Base-by-base conservation (phyloP, 225 moss, liverwort and hornwort species). In the Physcomitrellopsis africana region DNA sequence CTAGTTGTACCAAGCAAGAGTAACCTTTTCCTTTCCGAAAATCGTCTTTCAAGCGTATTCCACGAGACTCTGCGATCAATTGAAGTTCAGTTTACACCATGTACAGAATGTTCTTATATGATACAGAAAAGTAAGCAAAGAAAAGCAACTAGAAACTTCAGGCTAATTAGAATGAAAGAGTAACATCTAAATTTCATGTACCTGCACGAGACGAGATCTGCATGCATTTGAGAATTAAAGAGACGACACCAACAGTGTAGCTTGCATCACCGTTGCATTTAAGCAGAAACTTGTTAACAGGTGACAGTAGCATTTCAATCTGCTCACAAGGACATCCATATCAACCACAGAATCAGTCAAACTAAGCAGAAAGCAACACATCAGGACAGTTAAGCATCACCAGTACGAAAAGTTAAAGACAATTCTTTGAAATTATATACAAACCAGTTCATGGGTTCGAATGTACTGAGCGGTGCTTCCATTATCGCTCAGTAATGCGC, bases 401-500 rank as follows among this genome's bases (percentile, higher is more conserved):
- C 70, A 45, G 27, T 11, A 58, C 18, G 18, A 26, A 46, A 27
- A 46, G 48, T 43, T 24, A 51, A 75, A 54, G 3, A 0, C 13
- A 45, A 3, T 16, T 32, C 48, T 44, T 41, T 46, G 11, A 46
- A 41, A n/a, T 20, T 42, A 57, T 15, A 29, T 7, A 72, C 80
- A 43, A 45, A 94, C 94, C 92, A 94, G 78, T 70, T 89, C 86
- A 73, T 92, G 85, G 24, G 82, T 88, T 63, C 77, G 90, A 48
- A 94, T 89, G 67, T 94, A 94, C 69, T 80, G 73, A 20, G 92
- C 94, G 18, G 92, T 84, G 70, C 86, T 86, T 9, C 94, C 94
- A 82, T 87, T 87, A 72, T 94, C 94, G 77, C 94, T 94, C 60
- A 79, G 64, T 76, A 94, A 76, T 54, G 92, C 78, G 64, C 87